Percentiles rank a stretch among this genome's conserved stretches.
Evolutionary conservation across 805 yeast genomes (phyloP).

Genomic region (Starmerella davenportii): DNA sequence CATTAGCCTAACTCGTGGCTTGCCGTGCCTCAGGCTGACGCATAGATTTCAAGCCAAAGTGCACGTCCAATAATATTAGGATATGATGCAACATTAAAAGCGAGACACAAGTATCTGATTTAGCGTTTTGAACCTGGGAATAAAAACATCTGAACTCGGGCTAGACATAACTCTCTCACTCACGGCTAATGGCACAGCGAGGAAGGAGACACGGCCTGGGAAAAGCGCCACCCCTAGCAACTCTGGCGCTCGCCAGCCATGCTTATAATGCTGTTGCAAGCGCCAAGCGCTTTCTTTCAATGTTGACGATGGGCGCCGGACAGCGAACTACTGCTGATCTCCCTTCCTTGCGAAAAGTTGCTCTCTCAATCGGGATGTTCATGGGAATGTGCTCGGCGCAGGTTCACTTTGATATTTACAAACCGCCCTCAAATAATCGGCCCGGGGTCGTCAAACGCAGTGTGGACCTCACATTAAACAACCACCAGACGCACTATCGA

Average conservation of each 20-base stretch:
- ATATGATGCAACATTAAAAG: background rate
- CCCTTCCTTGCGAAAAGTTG: too few relatives aligned
- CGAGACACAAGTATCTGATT: background rate
- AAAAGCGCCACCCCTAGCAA: too few relatives aligned
- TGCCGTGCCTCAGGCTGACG: background rate
- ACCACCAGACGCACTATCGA: conserved; percentile 17
- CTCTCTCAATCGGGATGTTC: background rate
- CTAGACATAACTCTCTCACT: too few relatives aligned
- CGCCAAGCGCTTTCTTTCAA: too few relatives aligned
- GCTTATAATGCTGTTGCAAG: too few relatives aligned
- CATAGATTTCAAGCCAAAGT: background rate
- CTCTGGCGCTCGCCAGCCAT: too few relatives aligned
- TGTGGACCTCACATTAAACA: conserved; percentile 5
- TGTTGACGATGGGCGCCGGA: too few relatives aligned
- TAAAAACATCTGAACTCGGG: too few relatives aligned
- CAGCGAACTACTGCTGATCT: too few relatives aligned
- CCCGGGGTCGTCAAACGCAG: background rate
- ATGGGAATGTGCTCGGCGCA: background rate
- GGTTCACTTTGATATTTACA: background rate
- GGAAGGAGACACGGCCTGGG: too few relatives aligned
- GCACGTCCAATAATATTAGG: background rate
- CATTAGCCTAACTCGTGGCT: background rate
- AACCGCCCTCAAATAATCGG: background rate
- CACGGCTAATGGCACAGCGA: too few relatives aligned
- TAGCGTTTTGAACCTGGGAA: background rate